A percentile compares a stretch with the other conserved stretches of the same genome.
Conservation (phyloP, 352 stramenopile species). For the Phytopythium ostracodes region DNA sequence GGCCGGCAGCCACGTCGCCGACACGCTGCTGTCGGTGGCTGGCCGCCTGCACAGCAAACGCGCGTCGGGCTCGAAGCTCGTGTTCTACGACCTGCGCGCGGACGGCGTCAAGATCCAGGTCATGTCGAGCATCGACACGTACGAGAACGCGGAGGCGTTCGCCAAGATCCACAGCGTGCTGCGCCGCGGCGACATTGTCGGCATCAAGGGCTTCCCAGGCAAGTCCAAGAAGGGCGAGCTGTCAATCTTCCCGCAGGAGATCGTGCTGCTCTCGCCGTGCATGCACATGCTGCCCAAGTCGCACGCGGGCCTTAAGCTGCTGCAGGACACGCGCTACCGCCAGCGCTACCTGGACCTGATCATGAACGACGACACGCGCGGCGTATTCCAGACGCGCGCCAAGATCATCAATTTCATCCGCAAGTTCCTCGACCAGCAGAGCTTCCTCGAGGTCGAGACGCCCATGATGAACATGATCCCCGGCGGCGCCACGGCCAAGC, state of each 20-base stretch:
- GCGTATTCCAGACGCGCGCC: constrained; percentile 92
- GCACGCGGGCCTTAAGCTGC: constrained; percentile 58
- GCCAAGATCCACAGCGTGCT: constrained; percentile 87
- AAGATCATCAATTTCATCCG: constrained; percentile 95
- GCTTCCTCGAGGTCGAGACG: constrained; percentile 99
- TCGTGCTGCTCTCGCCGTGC: constrained; percentile 78
- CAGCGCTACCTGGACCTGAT: constrained; percentile 97
- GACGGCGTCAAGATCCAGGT: constrained; percentile 96
- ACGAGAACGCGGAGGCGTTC: constrained; percentile 54
- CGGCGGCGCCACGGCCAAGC: constrained; percentile 95
- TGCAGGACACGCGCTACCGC: constrained; percentile 84
- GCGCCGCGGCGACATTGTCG: constrained; percentile 96
- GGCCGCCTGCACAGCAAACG: constrained; percentile 95
- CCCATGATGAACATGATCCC: constrained; percentile 95
- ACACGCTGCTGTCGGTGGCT: constrained; percentile 89
- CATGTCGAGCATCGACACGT: constrained; percentile 90
- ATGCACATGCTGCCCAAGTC: constrained; percentile 85
- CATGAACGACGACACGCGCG: constrained; percentile 91
- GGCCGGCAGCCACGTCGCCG: constrained; percentile 76
- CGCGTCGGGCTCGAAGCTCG: constrained; percentile 94
- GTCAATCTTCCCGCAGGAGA: constrained; percentile 91
- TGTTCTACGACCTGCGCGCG: constrained; percentile 97
- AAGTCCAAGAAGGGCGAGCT: constrained; percentile 99
- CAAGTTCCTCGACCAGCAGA: constrained; percentile 88
- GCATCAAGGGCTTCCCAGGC: constrained; percentile 90